Conservation (phyloP, 352 stramenopile species). For the Pythium apleroticum region DNA sequence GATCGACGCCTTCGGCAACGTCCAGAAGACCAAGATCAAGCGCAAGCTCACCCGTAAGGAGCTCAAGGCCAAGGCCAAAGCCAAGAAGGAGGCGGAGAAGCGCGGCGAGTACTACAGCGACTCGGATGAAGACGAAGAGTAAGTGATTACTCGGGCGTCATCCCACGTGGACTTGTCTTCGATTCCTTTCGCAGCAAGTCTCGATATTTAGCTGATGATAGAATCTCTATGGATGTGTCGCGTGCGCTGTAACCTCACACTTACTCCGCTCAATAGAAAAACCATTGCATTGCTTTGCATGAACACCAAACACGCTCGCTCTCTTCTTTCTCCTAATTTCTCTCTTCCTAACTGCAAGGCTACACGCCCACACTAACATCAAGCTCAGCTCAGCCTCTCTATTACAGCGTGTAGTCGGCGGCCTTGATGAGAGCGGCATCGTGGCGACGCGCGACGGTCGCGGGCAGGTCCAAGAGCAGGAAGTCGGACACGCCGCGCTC, state of each 20-base stretch:
- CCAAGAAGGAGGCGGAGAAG: conserved; percentile 85
- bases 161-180: conserved; percentile 31
- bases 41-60: conserved; percentile 90
- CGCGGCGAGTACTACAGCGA: conserved; percentile 84
- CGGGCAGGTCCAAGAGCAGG: conserved; percentile 46
- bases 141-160: conserved; percentile 30
- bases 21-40: conserved; percentile 87
- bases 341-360: too few species aligned
- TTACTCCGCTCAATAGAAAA: conserved; percentile 21
- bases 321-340: neutral
- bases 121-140: conserved; percentile 57
- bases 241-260: conserved; percentile 29
- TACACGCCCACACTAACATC: too few species aligned
- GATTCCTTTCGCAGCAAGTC: conserved; percentile 32
- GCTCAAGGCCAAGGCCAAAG: conserved; percentile 87
- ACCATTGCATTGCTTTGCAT: conserved; percentile 8
- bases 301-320: conserved; percentile 5
- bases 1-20: conserved; percentile 84
- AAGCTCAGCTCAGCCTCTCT: too few species aligned
- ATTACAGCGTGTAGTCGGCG: conserved; percentile 31
- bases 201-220: conserved; percentile 36
- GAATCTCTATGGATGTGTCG: conserved; percentile 32
- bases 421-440: conserved; percentile 32
- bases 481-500: conserved; percentile 34
- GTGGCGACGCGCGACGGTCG: conserved; percentile 39